Percentiles rank a stretch among this genome's conserved stretches.
Evolutionary conservation across 2,329 filamentous ascomycete genomes (phyloP).

Genomic region (Pseudogymnoascus verrucosus): DNA sequence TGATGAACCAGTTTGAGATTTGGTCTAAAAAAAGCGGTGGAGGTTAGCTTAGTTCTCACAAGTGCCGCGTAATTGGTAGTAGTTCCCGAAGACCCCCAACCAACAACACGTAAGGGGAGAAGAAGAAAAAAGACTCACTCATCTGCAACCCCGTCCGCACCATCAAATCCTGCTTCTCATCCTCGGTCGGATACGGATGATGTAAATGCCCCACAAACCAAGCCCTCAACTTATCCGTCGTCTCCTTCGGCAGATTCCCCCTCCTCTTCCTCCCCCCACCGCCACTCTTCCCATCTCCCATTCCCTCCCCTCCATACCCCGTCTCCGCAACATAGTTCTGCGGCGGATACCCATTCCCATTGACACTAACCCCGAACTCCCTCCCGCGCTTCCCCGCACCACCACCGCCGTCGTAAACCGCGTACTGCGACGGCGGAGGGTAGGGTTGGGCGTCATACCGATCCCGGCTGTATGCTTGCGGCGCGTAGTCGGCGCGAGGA

Average conservation of each 20-base stretch:
- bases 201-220: constrained; percentile 74
- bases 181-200: constrained; percentile 80
- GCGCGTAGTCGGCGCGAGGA: neutral
- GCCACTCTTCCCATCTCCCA: constrained; percentile 26
- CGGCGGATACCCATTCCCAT: neutral
- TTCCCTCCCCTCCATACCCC: neutral
- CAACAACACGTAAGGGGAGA: neutral
- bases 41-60: neutral
- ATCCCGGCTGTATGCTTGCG: neutral
- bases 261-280: constrained; percentile 50
- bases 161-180: constrained; percentile 79
- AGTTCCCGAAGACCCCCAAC: no score
- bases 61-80: no score
- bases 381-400: neutral
- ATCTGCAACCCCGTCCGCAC: constrained; percentile 68
- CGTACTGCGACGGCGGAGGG: neutral
- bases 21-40: constrained; percentile 39
- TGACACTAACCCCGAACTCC: neutral
- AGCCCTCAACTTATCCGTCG: constrained; percentile 68
- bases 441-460: neutral
- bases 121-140: constrained; percentile 47
- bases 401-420: neutral
- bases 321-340: neutral
- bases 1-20: constrained; percentile 79
- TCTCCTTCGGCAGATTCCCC: constrained; percentile 85